phyloP scores from a whole-genome alignment of 1,139 yeast genomes.

The Geotrichum fermentans region DNA sequence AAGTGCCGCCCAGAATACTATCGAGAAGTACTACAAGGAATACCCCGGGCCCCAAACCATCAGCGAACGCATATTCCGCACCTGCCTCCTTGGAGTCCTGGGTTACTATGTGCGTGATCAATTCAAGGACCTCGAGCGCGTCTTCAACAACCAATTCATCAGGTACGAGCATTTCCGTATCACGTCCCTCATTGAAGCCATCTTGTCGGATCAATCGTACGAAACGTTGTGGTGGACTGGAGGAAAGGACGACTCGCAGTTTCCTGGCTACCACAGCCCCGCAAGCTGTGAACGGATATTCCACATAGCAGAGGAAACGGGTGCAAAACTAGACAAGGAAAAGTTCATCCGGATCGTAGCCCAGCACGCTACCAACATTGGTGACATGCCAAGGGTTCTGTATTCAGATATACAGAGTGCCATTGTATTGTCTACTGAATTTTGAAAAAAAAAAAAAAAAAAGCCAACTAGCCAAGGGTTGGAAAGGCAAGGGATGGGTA shows the following conservation, averaged over 20 bases:
- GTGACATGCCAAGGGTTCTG: constrained; percentile 9
- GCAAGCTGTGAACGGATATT: constrained; percentile 6
- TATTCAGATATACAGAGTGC: constrained; percentile 11
- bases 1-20: neutral
- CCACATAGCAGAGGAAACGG: constrained; percentile 4
- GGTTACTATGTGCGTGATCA: constrained; percentile 1
- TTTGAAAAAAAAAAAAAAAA: too few species aligned
- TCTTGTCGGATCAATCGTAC: neutral
- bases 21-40: neutral
- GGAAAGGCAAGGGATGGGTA: too few species aligned
- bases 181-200: neutral
- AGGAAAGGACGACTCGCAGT: constrained; percentile 12
- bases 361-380: neutral
- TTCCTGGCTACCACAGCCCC: constrained; percentile 13
- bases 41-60: neutral
- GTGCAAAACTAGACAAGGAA: constrained; percentile 9
- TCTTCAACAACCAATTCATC: constrained; percentile 3
- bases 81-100: constrained; percentile 3
- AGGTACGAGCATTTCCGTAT: neutral
- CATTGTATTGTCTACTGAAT: constrained; percentile 7
- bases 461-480: too few species aligned
- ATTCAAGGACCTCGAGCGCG: constrained; percentile 7
- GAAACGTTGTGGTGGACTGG: neutral
- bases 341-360: constrained; percentile 10
- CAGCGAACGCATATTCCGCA: constrained; percentile 14